Evolutionary conservation across 768 basidiomycete genomes (phyloP).

Genomic region (Mycena maculata): DNA sequence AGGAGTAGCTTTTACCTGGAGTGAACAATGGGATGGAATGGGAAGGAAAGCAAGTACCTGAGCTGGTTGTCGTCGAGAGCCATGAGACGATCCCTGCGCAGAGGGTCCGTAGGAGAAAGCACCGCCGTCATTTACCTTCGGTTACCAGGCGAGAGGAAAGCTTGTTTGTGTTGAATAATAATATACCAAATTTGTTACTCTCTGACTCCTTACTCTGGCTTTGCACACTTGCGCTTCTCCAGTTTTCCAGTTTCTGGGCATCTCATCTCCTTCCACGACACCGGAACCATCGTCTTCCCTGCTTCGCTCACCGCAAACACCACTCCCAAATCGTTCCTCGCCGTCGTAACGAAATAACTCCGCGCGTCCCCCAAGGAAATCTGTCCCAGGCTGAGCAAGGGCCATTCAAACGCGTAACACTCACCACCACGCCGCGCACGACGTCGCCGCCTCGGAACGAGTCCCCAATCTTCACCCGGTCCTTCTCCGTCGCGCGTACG

Average conservation of each 20-base stretch:
- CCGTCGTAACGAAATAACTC: slow-evolving; percentile 93
- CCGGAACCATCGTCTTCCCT: slow-evolving; percentile 84
- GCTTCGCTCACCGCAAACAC: slow-evolving; percentile 92
- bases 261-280: slow-evolving; percentile 93
- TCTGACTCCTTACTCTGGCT: slow-evolving; percentile 66
- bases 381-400: slow-evolving; percentile 50
- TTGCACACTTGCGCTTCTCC: slow-evolving; percentile 89
- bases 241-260: slow-evolving; percentile 83
- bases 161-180: neutral
- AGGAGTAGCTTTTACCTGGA: slow-evolving; percentile 59
- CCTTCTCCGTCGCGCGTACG: slow-evolving; percentile 90
- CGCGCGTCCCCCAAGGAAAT: slow-evolving; percentile 93
- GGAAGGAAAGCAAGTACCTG: slow-evolving; percentile 54
- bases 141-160: slow-evolving; percentile 14
- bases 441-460: slow-evolving; percentile 95
- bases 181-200: neutral
- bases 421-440: slow-evolving; percentile 85
- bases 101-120: slow-evolving; percentile 67
- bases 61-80: slow-evolving; percentile 74
- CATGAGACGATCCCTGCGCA: slow-evolving; percentile 70
- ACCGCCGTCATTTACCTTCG: slow-evolving; percentile 67
- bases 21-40: slow-evolving; percentile 32
- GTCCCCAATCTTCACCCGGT: slow-evolving; percentile 88
- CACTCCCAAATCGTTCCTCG: slow-evolving; percentile 90
- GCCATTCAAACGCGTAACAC: slow-evolving; percentile 39